Evolutionary conservation across 2,329 filamentous ascomycete genomes (phyloP), one percentile per base, ranked within the genome.

Genomic region (Chalaropsis ovoidea): DNA sequence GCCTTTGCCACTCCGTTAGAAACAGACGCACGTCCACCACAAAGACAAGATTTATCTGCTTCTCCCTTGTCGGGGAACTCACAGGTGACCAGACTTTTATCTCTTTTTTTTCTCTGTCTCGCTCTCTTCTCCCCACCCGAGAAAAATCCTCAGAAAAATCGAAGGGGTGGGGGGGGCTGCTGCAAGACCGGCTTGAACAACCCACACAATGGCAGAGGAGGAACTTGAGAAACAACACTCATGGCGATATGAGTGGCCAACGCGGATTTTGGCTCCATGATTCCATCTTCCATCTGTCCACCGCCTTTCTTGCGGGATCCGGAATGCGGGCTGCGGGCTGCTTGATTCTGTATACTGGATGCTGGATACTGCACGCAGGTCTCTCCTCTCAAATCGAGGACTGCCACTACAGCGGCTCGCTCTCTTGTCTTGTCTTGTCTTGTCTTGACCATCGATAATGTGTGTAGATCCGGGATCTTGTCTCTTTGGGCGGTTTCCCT

Each of bases 351-450:
- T 3, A 39, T n/a, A n/a, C 35, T 39, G 8, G 5, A 39, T 10
- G 8, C 35, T 39, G 35, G 35, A 39, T 6, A 39, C 35, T 7
- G 35, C 15, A 47, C 39, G 54, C 54, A 58, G 54, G 54, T 58
- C 54, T 58, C 54, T 58, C 27, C 54, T 35, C 54, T 58, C 54
- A 58, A 58, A 58, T 13, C 27, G 19, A 52, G 47, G 47, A 52
- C 22, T 24, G 24, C 24, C 47, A 52, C 47, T 52, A 19, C 15
- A 52, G 22, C 35, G 35, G 15, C 43, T 47, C 43, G 15, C 43
- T 45, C 43, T 45, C 43, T 47, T 39, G 35, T 52, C 5, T 31
- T 56, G 52, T 56, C 52, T 56, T 56, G 52, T 35, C 15, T 31
- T 56, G n/a, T 39, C 27, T 39, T 39, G 27, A 17, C 54, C 31